Evolutionary conservation across 1,284 basidiomycete genomes (phyloP), one percentile per base, ranked within the genome.

Genomic region (Irpex sp.): DNA sequence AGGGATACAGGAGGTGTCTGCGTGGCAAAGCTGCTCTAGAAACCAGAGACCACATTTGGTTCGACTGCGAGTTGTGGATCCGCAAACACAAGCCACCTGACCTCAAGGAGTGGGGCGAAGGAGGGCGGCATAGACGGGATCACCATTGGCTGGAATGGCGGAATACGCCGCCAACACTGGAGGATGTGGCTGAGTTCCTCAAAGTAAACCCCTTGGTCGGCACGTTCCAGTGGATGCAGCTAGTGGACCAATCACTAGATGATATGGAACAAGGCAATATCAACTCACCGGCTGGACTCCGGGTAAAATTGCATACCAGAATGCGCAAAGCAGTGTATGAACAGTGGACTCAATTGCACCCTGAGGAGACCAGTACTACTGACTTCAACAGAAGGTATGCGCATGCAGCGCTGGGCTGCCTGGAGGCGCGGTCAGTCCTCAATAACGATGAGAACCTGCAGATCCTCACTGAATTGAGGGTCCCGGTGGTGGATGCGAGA

Each of bases 61-160:
- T 61, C 31, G 61, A 61, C 35, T 61, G 61, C 46, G 55, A 57
- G 5, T 46, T 61, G 31, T 61, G 61, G 61, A 61, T 61, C 31
- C 36, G 31, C 7, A 57, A 36, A 21, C 61, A 61, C 46, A 31
- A 51, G 43, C 61, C 61, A 17, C 37, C 37, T 8, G 54, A 46
- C 7, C 51, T 51, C 19, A 7, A 31, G 11, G 59, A 60, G 35
- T 21, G 37, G 19, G 15, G 37, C n/a, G 15, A 53, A 15, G 9
- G 37, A 11, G 60, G 37, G 5, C 9, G 3, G 17, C 46, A 11
- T 26, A 5, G 19, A 11, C 26, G 11, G 4, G 46, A 35, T 26
- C 15, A 37, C 60, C 51, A 19, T 61, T 13, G 60, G 57, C 54
- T 50, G 21, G n/a, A 46, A 6, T 61, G 60, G 60, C 60, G 60